Base-by-base conservation (phyloP, 768 basidiomycete genomes). In the Phaffia tasmanica region DNA sequence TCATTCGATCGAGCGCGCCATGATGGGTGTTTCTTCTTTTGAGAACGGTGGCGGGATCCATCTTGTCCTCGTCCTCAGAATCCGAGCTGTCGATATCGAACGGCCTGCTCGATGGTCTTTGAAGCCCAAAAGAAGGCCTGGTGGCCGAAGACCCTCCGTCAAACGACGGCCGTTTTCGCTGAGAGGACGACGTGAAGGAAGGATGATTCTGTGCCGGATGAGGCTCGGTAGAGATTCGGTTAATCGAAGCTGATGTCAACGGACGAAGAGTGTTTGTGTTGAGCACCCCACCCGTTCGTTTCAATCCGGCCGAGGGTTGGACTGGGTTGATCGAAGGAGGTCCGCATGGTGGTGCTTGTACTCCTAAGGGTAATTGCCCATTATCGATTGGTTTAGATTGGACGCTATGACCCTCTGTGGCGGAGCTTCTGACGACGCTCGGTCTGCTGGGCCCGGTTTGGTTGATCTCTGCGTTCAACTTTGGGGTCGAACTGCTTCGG, bases 21-120 rank as follows among this genome's bases (percentile, higher is more conserved):
- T 65, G 46, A 27, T 64, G 63, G 1, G 67, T 69, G 42, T 63
- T 64, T 42, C 67, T 57, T 21, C 67, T 58, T 23, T 46, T 57
- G 27, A 67, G 61, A 1, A 61, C 49, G 11, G 53, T 53, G 21
- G 55, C 32, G 30, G 54, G 55, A 23, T 67, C 66, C 61, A 49
- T 48, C 3, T 60, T 59, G 1, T 61, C 59, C 25, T 62, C 61
- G 7, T 29, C 47, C 47, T 62, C 60, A 18, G 56, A 23, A 11
- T 67, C 55, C 49, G 51, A 60, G 5, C 63, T 62, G 42, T 55
- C 35, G 49, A 53, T 15, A n/a, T 19, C 53, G 49, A 61, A 19
- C 25, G 59, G 47, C 19, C 19, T 1, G 59, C 46, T 25, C 59
- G 46, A 42, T 54, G 56, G 0, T 55, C 51, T 56, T 55, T 57